Evolutionary conservation across 495 filamentous ascomycete genomes (phyloP), one percentile per base, ranked within the genome.

Genomic region (Aspergillus olivimuriae): DNA sequence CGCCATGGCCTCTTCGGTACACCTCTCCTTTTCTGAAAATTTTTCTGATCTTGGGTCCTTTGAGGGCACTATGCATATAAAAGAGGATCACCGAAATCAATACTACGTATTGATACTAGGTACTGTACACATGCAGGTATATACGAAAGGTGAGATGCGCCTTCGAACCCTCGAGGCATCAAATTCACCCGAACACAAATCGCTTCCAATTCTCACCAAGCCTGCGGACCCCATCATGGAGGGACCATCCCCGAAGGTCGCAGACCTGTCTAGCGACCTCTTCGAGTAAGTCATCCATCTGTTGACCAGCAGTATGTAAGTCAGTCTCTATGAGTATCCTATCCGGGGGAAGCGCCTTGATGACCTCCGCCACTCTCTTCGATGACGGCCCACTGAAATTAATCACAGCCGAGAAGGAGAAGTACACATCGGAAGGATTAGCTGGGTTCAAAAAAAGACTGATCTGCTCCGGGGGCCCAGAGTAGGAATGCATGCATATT

Each of bases 401-500:
- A 48, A 97, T 84, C 2, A 78, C 78, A 2, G 72, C 75, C 0
- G 89, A 95, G 54, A 97, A 96, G 0, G 89, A 95, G 54, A 92
- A 91, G 57, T 79, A 98, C 7, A 96, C 72, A 26, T 81, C 73
- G 2, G 80, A 80, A 0, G 94, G 90, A 16, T 92, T 78, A 1
- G 80, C 74, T 2, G 78, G 80, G 50, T 84, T 68, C 46, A 89
- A 62, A 48, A 94, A 96, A 58, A 91, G 88, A 35, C 75, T 84
- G 21, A 95, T 55, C 19, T 78, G 74, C 30, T 92, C 82, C 16
- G 76, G 63, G n/a, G 85, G 76, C 1, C 89, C 94, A 23, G 86
- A 89, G 58, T 87, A 98, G 0, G 89, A 95, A 63, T 98, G 92
- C 52, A 98, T 74, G 56, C 92, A 98, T 52, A 97, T 83, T 23